These are phyloP conservation scores for Plantago ovata DNA, from an alignment of 257 asterid genomes.

Conservation along the genomic window DNA sequence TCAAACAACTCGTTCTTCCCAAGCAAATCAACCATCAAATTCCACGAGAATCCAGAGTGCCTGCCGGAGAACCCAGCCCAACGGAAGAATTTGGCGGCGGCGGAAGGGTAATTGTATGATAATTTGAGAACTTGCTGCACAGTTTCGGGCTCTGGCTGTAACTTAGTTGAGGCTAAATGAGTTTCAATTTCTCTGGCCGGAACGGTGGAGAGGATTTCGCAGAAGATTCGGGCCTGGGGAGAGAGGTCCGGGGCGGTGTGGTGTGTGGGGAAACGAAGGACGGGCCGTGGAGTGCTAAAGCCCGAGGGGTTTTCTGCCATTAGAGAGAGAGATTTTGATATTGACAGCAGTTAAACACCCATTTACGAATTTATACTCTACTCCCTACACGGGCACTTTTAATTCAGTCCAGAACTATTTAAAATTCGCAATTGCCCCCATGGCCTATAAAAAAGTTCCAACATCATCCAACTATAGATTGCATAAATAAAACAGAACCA, in stretches of 20 bases:
- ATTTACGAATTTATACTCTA: too few relatives aligned
- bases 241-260: slow-evolving; percentile 30
- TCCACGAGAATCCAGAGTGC: slow-evolving; percentile 60
- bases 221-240: slow-evolving; percentile 36
- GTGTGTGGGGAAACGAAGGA: slow-evolving; percentile 31
- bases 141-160: slow-evolving; percentile 50
- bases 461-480: too few relatives aligned
- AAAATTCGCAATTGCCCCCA: too few relatives aligned
- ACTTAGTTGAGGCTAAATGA: slow-evolving; percentile 36
- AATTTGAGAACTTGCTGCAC: slow-evolving; percentile 49
- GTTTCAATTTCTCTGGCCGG: slow-evolving; percentile 44
- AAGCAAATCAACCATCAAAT: slow-evolving; percentile 63
- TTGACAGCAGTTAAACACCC: too few relatives aligned
- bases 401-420: too few relatives aligned
- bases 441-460: too few relatives aligned
- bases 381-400: too few relatives aligned
- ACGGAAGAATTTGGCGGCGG: slow-evolving; percentile 59
- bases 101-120: slow-evolving; percentile 45
- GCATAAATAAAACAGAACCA: too few relatives aligned
- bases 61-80: slow-evolving; percentile 50
- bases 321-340: too few relatives aligned
- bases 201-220: slow-evolving; percentile 43
- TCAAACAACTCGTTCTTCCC: slow-evolving; percentile 68
- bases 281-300: neutral
- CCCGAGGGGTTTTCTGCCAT: too few relatives aligned